phyloP scores from a whole-genome alignment of 257 asterid species.

The Gentiana straminea region DNA sequence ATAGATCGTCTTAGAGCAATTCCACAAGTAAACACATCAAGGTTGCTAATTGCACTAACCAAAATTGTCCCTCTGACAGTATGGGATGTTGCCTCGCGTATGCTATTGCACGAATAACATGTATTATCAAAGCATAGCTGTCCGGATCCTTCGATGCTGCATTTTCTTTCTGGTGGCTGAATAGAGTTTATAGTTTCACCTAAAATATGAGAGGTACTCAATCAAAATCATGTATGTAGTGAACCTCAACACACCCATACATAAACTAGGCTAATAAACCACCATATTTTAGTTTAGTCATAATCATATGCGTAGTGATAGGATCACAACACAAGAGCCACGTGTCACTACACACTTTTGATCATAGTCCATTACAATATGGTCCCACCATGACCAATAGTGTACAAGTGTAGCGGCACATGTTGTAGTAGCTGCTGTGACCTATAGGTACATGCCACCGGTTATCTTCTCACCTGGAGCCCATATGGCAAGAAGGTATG shows the following conservation, averaged over 20 bases:
- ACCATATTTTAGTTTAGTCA: too few relatives aligned
- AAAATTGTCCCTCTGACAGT: conserved; percentile 92
- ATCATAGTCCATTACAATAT: too few relatives aligned
- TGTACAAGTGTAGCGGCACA: too few relatives aligned
- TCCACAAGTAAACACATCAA: background rate
- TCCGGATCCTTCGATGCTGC: conserved; percentile 56
- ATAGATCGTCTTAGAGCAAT: conserved; percentile 10
- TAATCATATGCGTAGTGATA: too few relatives aligned
- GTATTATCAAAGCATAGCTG: conserved; percentile 60
- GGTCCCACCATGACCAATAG: too few relatives aligned
- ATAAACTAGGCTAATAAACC: too few relatives aligned
- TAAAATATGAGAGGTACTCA: conserved; percentile 16
- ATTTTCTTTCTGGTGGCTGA: conserved; percentile 74
- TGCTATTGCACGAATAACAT: conserved; percentile 77
- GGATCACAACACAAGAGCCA: too few relatives aligned
- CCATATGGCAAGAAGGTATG: conserved; percentile 97
- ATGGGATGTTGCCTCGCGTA: conserved; percentile 75
- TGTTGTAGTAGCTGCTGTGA: too few relatives aligned
- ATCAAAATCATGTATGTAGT: too few relatives aligned
- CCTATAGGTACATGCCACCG: background rate
- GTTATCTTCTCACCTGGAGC: conserved; percentile 66
- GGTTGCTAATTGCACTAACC: conserved; percentile 32
- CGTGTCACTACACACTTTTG: too few relatives aligned
- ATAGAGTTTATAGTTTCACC: conserved; percentile 86
- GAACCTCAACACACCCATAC: too few relatives aligned